phyloP scores from a whole-genome alignment of 148 eudicot species.

The Rhododendron ferrugineum region DNA sequence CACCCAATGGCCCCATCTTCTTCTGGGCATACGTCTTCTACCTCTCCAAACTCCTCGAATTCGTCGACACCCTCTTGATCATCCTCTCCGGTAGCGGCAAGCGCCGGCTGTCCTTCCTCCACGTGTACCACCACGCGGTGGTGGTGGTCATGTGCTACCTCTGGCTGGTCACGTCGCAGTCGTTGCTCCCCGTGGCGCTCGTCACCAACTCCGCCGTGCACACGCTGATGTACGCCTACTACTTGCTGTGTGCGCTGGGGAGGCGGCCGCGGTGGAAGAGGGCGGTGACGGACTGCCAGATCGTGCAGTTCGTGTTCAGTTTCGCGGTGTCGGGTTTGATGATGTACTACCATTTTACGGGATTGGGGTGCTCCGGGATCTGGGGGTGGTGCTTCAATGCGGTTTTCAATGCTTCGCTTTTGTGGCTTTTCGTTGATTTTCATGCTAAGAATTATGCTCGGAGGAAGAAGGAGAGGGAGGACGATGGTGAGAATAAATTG shows the following conservation, averaged over 20 bases:
- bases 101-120: slow-evolving; percentile 70
- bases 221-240: slow-evolving; percentile 80
- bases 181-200: slow-evolving; percentile 64
- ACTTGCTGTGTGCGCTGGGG: slow-evolving; percentile 57
- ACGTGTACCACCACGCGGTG: slow-evolving; percentile 85
- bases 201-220: slow-evolving; percentile 71
- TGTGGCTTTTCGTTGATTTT: slow-evolving; percentile 73
- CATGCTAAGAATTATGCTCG: slow-evolving; percentile 63
- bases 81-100: slow-evolving; percentile 30
- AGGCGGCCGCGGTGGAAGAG: slow-evolving; percentile 81
- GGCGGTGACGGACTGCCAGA: slow-evolving; percentile 79
- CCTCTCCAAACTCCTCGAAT: slow-evolving; percentile 74
- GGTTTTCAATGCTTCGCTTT: slow-evolving; percentile 67
- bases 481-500: slow-evolving; percentile 12
- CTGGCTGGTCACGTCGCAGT: slow-evolving; percentile 57
- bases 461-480: slow-evolving; percentile 26
- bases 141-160: slow-evolving; percentile 76
- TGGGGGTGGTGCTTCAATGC: slow-evolving; percentile 83
- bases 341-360: slow-evolving; percentile 57
- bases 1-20: slow-evolving; percentile 62
- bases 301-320: slow-evolving; percentile 75
- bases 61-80: slow-evolving; percentile 66
- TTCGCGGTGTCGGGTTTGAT: slow-evolving; percentile 59
- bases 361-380: slow-evolving; percentile 56
- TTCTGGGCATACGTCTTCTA: slow-evolving; percentile 89